These are phyloP conservation scores for Pseudogymnoascus sp. DNA, from an alignment of 2,329 filamentous ascomycete species.

Conservation along the genomic window DNA sequence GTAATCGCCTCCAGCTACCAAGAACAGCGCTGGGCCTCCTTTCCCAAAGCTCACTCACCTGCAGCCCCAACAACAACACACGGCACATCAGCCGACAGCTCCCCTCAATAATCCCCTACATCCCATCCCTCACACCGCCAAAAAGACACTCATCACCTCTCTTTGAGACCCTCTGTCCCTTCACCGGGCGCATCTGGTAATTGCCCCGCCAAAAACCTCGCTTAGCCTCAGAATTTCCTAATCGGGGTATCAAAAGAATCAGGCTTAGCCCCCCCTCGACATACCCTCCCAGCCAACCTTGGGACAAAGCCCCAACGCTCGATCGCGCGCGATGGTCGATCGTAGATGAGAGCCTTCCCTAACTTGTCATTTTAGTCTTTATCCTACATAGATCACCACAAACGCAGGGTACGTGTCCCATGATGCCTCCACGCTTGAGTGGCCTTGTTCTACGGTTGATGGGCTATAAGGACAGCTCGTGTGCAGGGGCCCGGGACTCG, in stretches of 20 bases:
- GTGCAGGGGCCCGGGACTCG: not conserved
- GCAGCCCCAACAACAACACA: not conserved
- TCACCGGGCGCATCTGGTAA: not conserved
- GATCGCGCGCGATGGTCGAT: not conserved
- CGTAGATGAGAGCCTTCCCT: not conserved
- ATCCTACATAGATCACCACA: not conserved
- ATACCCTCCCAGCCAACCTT: not conserved
- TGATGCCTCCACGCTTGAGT: not conserved
- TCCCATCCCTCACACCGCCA: not conserved
- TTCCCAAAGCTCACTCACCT: not conserved
- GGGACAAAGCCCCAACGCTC: not conserved
- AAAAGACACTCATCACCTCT: not conserved
- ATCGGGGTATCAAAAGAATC: conserved; percentile 11
- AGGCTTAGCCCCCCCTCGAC: conserved; percentile 3
- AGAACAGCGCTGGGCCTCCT: not conserved
- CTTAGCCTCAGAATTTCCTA: conserved; percentile 7
- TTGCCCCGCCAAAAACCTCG: not conserved
- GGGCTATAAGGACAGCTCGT: not conserved
- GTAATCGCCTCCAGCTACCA: not conserved
- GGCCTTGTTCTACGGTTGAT: not conserved
- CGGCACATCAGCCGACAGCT: not conserved
- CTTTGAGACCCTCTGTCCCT: not conserved
- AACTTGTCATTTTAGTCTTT: not conserved
- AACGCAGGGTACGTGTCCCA: not conserved
- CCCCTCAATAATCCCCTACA: not conserved